A percentile compares a stretch with the other conserved stretches of the same genome.
phyloP scores from a whole-genome alignment of 73 alveolate species.

The Paramecium bursaria region DNA sequence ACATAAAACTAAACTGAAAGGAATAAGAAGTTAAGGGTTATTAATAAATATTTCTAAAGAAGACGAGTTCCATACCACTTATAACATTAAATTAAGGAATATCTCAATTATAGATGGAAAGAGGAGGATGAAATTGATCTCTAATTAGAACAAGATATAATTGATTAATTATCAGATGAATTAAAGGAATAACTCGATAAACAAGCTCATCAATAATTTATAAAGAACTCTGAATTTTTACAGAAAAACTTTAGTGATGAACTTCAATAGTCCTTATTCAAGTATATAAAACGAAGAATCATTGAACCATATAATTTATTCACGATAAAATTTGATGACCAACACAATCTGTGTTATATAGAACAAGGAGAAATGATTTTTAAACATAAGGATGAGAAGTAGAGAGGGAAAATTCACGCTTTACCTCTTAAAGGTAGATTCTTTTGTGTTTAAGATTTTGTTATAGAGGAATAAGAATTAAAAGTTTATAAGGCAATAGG shows the following conservation, averaged over 20 bases:
- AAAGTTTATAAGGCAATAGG: slow-evolving; percentile 20
- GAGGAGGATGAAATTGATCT: slow-evolving; percentile 66
- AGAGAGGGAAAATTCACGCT: not conserved
- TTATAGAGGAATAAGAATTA: not conserved
- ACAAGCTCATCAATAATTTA: slow-evolving; percentile 53
- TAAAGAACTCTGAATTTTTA: slow-evolving; percentile 41
- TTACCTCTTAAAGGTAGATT: not conserved
- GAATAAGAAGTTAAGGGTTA: slow-evolving; percentile 47
- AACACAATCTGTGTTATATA: slow-evolving; percentile 20
- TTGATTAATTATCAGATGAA: slow-evolving; percentile 61
- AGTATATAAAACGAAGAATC: slow-evolving; percentile 23
- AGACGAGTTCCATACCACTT: slow-evolving; percentile 15
- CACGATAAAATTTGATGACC: slow-evolving; percentile 14
- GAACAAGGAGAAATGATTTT: slow-evolving; percentile 24
- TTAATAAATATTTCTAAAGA: slow-evolving; percentile 61
- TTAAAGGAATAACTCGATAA: slow-evolving; percentile 33
- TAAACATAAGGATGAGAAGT: not conserved
- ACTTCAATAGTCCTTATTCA: slow-evolving; percentile 4
- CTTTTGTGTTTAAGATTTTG: slow-evolving; percentile 6
- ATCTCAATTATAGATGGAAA: slow-evolving; percentile 62
- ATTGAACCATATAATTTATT: slow-evolving; percentile 36
- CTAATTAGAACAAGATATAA: slow-evolving; percentile 38
- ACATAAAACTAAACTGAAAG: slow-evolving; percentile 44
- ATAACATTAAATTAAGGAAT: slow-evolving; percentile 51
- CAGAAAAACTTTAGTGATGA: slow-evolving; percentile 42